These are phyloP conservation scores for Pholiota microspora DNA, from an alignment of 768 basidiomycete species.

Conservation along the genomic window DNA sequence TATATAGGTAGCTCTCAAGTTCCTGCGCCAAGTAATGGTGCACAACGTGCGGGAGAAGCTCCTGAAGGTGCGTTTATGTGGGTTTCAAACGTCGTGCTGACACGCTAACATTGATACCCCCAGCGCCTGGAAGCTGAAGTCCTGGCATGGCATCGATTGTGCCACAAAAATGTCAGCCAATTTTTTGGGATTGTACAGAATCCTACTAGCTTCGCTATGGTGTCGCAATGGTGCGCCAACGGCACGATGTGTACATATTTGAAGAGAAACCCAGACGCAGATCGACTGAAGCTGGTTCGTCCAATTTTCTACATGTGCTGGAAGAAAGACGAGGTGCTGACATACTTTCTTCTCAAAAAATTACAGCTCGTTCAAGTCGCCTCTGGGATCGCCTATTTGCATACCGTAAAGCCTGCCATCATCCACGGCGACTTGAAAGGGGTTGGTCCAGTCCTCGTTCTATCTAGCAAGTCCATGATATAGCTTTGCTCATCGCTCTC, in stretches of 20 bases:
- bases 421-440: slow-evolving; percentile 65
- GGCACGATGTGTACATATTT: slow-evolving; percentile 54
- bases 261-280: slow-evolving; percentile 35
- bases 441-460: slow-evolving; percentile 29
- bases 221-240: slow-evolving; percentile 63
- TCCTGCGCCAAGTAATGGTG: slow-evolving; percentile 50
- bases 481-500: neutral
- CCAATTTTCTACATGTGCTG: slow-evolving; percentile 14
- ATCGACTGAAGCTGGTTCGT: slow-evolving; percentile 46
- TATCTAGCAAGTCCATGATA: neutral
- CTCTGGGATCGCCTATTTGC: slow-evolving; percentile 55
- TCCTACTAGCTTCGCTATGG: slow-evolving; percentile 55
- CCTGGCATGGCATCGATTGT: slow-evolving; percentile 54
- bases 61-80: slow-evolving; percentile 35
- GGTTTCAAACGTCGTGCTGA: neutral
- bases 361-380: slow-evolving; percentile 44
- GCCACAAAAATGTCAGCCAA: slow-evolving; percentile 53
- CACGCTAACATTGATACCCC: neutral
- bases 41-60: slow-evolving; percentile 51
- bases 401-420: slow-evolving; percentile 50
- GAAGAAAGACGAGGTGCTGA: neutral
- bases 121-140: slow-evolving; percentile 59
- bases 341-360: slow-evolving; percentile 26
- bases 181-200: slow-evolving; percentile 55
- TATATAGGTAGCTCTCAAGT: slow-evolving; percentile 55